Evolutionary conservation across 2,329 filamentous ascomycete species (phyloP), one percentile per base, ranked within the genome.

Genomic region (Berkeleyomyces rouxiae): DNA sequence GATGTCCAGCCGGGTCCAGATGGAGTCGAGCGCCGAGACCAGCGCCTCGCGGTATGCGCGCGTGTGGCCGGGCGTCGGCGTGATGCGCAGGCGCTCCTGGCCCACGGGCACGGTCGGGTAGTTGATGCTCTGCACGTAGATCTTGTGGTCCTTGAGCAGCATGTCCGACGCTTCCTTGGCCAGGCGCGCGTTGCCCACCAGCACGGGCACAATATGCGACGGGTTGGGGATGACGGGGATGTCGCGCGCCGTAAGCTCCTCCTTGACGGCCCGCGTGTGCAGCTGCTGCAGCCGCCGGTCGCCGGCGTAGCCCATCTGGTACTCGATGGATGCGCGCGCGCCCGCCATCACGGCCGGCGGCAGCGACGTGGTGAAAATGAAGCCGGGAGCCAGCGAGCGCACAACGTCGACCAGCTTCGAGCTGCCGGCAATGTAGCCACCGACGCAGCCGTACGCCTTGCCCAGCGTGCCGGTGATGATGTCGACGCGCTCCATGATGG

Each of bases 51-150:
- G 89, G 75, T 88, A 90, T 68, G 88, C 83, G 74, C 87, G 87
- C 62, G 82, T 83, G 73, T 99, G 93, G 51, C 93, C 93, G 0
- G 93, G 93, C 0, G 93, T 99, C 0, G 93, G 93, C 1, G 93
- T 99, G 73, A 99, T 90, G 67, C 93, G 87, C 63, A 99, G 85
- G 64, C 93, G 86, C 75, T 99, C 93, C 77, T 99, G 91, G n/a
- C 93, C 93, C 5, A 95, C 90, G 2, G 93, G 93, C 2, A 99
- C 93, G 60, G 93, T 99, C 1, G 93, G 93, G 75, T 97, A 97
- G 77, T 99, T 99, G 81, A 99, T 97, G 62, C 90, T 90, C 76
- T 99, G 93, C 36, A 99, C 93, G 72, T 99, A 99, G 71, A 99
- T 96, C 66, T 85, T 83, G 77, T 96, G 88, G 68, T 95, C 87